These are phyloP conservation scores for Paecilomyces sp. DNA, from an alignment of 2,329 filamentous ascomycete species.

Conservation along the genomic window DNA sequence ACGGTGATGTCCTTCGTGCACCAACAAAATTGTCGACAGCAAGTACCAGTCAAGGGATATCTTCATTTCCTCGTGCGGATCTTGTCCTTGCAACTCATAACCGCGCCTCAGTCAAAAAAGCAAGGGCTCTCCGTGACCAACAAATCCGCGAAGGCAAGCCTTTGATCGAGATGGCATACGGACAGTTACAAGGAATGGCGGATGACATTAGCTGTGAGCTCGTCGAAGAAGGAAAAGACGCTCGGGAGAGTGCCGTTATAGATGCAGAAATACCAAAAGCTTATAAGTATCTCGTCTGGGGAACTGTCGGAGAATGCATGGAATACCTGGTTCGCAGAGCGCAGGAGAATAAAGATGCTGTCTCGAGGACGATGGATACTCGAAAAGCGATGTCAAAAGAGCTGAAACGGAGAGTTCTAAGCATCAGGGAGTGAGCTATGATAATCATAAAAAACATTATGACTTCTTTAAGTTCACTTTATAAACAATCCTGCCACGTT, in stretches of 20 bases:
- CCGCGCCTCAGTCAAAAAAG: conserved; percentile 56
- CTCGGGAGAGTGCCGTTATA: conserved; percentile 16
- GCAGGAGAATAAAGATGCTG: conserved; percentile 52
- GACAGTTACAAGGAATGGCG: conserved; percentile 54
- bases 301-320: conserved; percentile 63
- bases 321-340: conserved; percentile 58
- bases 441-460: neutral
- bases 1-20: conserved; percentile 44
- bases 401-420: conserved; percentile 29
- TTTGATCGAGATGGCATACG: conserved; percentile 45
- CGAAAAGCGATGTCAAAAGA: conserved; percentile 46
- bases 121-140: conserved; percentile 40
- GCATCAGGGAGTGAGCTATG: neutral
- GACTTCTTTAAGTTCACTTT: neutral
- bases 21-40: conserved; percentile 27
- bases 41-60: conserved; percentile 15
- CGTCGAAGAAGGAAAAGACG: conserved; percentile 36
- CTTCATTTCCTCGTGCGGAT: conserved; percentile 47
- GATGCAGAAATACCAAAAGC: conserved; percentile 37
- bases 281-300: conserved; percentile 52
- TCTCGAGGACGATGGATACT: conserved; percentile 44
- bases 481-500: neutral
- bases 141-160: conserved; percentile 32
- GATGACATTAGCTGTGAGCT: conserved; percentile 51
- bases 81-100: conserved; percentile 81